A percentile compares a stretch with the other conserved stretches of the same genome.
Conservation (phyloP, 1,139 yeast genomes). For the Taphrina communis region DNA sequence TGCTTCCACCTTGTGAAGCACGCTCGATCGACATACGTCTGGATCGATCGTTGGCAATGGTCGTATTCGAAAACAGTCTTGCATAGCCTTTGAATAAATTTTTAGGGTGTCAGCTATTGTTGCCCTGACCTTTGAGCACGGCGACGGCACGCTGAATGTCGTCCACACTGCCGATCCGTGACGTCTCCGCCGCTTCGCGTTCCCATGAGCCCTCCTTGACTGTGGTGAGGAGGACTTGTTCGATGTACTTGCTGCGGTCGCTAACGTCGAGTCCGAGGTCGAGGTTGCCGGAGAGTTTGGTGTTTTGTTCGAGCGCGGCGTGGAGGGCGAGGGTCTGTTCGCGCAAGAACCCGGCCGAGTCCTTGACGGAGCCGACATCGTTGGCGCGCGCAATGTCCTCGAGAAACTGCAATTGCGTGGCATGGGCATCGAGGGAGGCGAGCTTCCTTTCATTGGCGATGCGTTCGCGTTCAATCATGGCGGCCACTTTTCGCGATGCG, state of each 20-base stretch:
- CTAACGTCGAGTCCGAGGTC: constrained; percentile 19
- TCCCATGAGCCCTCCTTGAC: constrained; percentile 39
- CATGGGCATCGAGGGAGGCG: constrained; percentile 25
- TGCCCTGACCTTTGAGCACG: constrained; percentile 5
- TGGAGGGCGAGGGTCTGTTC: constrained; percentile 41
- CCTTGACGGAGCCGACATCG: constrained; percentile 41
- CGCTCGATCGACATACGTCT: no score
- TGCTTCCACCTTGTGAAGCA: neutral
- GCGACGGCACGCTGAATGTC: constrained; percentile 26
- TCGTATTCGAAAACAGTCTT: no score
- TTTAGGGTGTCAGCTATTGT: neutral
- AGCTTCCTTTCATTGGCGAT: constrained; percentile 7
- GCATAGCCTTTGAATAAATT: no score
- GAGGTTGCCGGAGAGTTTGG: constrained; percentile 13
- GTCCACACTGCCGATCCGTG: constrained; percentile 29
- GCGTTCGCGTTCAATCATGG: constrained; percentile 25
- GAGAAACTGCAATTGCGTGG: constrained; percentile 37
- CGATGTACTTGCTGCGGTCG: constrained; percentile 35
- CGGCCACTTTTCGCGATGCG: constrained; percentile 24
- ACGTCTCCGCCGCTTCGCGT: constrained; percentile 10
- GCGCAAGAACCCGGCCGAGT: constrained; percentile 40
- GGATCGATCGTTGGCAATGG: no score
- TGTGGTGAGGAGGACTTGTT: constrained; percentile 31
- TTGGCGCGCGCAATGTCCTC: constrained; percentile 28
- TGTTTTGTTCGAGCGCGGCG: constrained; percentile 21